A percentile compares a stretch with the other conserved stretches of the same genome.
Evolutionary conservation across 768 basidiomycete species (phyloP).

Genomic region (Fibroporia radiculosa): DNA sequence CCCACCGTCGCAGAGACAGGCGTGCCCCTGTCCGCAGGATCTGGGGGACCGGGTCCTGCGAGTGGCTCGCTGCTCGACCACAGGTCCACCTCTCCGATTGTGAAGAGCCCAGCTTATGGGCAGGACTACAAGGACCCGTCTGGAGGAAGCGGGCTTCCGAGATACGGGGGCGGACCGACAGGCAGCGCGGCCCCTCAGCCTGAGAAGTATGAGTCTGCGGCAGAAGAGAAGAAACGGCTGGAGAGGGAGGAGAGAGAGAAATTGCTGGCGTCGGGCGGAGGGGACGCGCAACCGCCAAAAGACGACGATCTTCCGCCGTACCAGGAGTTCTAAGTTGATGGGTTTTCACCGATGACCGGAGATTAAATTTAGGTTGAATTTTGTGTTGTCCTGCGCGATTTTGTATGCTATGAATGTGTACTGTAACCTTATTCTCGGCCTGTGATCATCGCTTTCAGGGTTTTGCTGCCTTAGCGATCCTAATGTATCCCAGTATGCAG

Average conservation of each 20-base stretch:
- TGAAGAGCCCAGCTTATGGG: not conserved
- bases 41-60: constrained; percentile 55
- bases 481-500: too few relatives aligned
- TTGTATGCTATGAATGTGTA: too few relatives aligned
- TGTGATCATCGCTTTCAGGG: too few relatives aligned
- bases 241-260: constrained; percentile 45
- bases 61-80: constrained; percentile 56
- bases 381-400: not conserved
- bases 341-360: too few relatives aligned
- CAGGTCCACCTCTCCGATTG: constrained; percentile 16
- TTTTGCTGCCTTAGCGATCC: too few relatives aligned
- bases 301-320: constrained; percentile 37
- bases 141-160: constrained; percentile 6
- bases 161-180: constrained; percentile 22
- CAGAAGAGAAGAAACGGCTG: constrained; percentile 62
- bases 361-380: not conserved
- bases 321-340: constrained; percentile 33
- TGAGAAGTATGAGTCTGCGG: constrained; percentile 38
- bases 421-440: too few relatives aligned
- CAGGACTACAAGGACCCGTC: constrained; percentile 4
- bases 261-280: constrained; percentile 23
- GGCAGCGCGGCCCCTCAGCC: constrained; percentile 58
- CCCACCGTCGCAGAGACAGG: constrained; percentile 75
- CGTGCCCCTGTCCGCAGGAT: constrained; percentile 56
- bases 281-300: constrained; percentile 23